These are phyloP conservation scores for Podosphaera fusca DNA, from an alignment of 2,329 filamentous ascomycete genomes.

Conservation along the genomic window DNA sequence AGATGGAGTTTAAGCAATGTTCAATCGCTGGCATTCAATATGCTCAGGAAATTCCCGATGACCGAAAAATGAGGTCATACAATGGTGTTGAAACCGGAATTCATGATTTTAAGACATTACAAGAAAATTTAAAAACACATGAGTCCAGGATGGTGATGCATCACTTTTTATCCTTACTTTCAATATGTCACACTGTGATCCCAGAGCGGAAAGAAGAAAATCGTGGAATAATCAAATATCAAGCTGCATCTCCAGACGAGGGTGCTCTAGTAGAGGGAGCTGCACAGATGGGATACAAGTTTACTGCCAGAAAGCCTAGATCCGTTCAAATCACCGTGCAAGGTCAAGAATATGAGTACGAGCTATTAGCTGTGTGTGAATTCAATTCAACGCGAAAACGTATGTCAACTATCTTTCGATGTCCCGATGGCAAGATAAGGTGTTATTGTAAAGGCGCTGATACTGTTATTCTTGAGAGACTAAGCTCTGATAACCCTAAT, in stretches of 20 bases:
- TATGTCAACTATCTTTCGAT: slow-evolving; percentile 95
- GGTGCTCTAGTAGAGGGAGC: slow-evolving; percentile 91
- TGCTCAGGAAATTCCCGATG: slow-evolving; percentile 75
- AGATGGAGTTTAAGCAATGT: slow-evolving; percentile 96
- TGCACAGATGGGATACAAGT: slow-evolving; percentile 63
- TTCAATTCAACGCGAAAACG: slow-evolving; percentile 96
- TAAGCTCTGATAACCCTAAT: slow-evolving; percentile 62
- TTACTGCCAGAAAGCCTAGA: slow-evolving; percentile 71
- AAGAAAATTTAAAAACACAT: slow-evolving; percentile 35
- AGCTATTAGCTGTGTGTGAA: slow-evolving; percentile 88
- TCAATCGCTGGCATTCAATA: slow-evolving; percentile 88
- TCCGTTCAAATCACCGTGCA: slow-evolving; percentile 64
- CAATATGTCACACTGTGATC: slow-evolving; percentile 93
- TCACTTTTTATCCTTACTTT: slow-evolving; percentile 68
- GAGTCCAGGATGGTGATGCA: slow-evolving; percentile 38
- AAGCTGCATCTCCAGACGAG: slow-evolving; percentile 91
- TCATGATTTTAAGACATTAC: slow-evolving; percentile 41
- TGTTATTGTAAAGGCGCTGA: slow-evolving; percentile 94
- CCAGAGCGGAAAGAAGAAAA: slow-evolving; percentile 67
- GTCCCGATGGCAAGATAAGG: slow-evolving; percentile 82
- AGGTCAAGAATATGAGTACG: slow-evolving; percentile 56
- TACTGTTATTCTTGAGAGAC: slow-evolving; percentile 84
- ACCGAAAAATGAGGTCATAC: slow-evolving; percentile 56
- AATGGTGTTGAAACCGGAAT: slow-evolving; percentile 53
- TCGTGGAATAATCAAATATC: slow-evolving; percentile 72